phyloP scores from a whole-genome alignment of 1,139 yeast genomes.

The Magnusiomyces fungicola region DNA sequence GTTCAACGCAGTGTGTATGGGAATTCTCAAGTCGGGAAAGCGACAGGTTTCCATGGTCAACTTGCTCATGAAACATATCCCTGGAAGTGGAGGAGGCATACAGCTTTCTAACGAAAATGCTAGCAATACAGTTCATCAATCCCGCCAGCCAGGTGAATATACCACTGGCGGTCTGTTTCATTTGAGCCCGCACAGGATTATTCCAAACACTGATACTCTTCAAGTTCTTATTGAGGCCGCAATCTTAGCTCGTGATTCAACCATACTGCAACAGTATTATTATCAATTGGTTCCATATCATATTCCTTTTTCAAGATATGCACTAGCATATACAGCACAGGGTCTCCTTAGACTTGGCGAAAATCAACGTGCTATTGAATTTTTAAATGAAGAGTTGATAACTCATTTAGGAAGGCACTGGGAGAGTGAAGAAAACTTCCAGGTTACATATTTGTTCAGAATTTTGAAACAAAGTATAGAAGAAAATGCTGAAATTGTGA shows the following conservation, averaged over 20 bases:
- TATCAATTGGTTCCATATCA: neutral
- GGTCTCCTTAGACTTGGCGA: neutral
- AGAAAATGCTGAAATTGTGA: neutral
- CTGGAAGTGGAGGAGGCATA: neutral
- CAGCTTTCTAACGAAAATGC: neutral
- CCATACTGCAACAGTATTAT: neutral
- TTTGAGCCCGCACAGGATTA: neutral
- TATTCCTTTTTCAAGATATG: neutral
- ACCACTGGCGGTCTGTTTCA: neutral
- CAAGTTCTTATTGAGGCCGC: neutral
- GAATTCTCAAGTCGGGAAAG: neutral
- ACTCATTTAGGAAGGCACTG: neutral
- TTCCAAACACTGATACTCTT: slow-evolving; percentile 4
- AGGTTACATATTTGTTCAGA: neutral
- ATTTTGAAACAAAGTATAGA: neutral
- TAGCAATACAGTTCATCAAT: neutral
- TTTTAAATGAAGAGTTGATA: neutral
- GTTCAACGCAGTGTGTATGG: neutral
- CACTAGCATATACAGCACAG: neutral
- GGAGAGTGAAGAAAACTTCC: neutral
- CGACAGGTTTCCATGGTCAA: neutral
- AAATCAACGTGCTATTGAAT: neutral
- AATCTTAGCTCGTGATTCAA: neutral
- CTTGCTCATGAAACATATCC: neutral
- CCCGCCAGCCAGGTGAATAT: neutral